Evolutionary conservation across 1,284 basidiomycete genomes (phyloP).

Genomic region (Porogramme epimiltina): DNA sequence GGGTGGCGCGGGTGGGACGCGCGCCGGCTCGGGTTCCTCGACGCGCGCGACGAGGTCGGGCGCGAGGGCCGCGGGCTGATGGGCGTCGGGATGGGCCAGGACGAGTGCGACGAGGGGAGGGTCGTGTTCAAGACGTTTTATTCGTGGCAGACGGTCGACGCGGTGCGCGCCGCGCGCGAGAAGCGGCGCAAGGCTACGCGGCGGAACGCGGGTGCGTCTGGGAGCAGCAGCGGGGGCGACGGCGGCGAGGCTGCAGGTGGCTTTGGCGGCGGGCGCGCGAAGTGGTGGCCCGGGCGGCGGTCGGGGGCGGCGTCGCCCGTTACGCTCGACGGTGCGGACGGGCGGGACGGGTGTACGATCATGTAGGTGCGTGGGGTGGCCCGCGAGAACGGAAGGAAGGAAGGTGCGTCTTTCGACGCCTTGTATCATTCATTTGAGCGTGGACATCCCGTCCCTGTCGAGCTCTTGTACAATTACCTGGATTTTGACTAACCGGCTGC

Average conservation of each 20-base stretch:
- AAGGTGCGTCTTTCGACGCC: no score
- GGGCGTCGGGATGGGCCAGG: conserved; percentile 49
- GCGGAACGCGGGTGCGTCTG: conserved; percentile 42
- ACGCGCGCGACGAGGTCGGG: conserved; percentile 64
- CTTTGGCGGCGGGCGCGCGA: conserved; percentile 24
- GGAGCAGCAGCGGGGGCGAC: conserved; percentile 32
- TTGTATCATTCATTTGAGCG: no score
- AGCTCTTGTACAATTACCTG: neutral
- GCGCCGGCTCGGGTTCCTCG: conserved; percentile 64
- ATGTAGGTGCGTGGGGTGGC: conserved; percentile 35
- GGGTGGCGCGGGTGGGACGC: conserved; percentile 77
- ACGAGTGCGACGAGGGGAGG: conserved; percentile 72
- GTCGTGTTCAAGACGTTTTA: conserved; percentile 86
- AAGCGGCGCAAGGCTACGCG: conserved; percentile 46
- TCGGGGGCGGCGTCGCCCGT: conserved; percentile 36
- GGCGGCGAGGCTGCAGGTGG: conserved; percentile 4
- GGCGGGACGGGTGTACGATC: conserved; percentile 46
- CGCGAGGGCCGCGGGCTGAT: conserved; percentile 42
- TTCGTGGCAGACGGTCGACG: conserved; percentile 84
- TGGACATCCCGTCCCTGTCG: neutral
- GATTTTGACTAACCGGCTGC: neutral
- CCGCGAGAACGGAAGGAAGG: no score
- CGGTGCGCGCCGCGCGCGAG: conserved; percentile 63
- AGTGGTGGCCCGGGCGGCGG: conserved; percentile 47
- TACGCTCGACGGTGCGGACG: conserved; percentile 31